phyloP scores from a whole-genome alignment of 176 grass and related monocot genomes.

The Bolboschoenus planiculmis region DNA sequence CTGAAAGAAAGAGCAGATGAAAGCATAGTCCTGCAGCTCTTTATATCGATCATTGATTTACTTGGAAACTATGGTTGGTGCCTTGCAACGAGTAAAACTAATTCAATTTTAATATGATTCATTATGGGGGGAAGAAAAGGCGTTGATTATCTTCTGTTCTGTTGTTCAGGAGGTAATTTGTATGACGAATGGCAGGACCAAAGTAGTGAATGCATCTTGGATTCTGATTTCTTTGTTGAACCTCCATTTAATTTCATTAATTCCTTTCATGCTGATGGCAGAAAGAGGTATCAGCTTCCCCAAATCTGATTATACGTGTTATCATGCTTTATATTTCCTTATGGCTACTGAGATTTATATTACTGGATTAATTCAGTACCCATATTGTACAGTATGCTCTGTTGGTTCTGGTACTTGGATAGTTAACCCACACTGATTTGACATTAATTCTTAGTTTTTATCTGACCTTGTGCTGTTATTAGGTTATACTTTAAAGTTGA shows the following conservation, averaged over 20 bases:
- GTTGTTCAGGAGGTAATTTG: constrained; percentile 57
- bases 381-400: background rate
- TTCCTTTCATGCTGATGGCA: constrained; percentile 60
- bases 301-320: constrained; percentile 4
- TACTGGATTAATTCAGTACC: background rate
- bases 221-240: constrained; percentile 80
- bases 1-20: constrained; percentile 79
- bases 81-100: constrained; percentile 10
- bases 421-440: background rate
- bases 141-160: background rate
- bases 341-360: background rate
- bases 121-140: background rate
- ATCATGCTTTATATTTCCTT: background rate
- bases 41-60: constrained; percentile 77
- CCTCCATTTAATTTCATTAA: constrained; percentile 91
- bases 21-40: constrained; percentile 73
- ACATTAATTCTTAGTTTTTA: background rate
- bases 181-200: constrained; percentile 71
- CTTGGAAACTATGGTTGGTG: constrained; percentile 84
- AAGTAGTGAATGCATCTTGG: constrained; percentile 60
- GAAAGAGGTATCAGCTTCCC: constrained; percentile 62
- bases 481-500: background rate
- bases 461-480: background rate
- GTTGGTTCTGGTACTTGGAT: background rate
- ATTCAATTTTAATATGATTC: background rate